These are phyloP conservation scores for Gynandropsis gynandra DNA, from an alignment of 345 rosid species.

Conservation along the genomic window DNA sequence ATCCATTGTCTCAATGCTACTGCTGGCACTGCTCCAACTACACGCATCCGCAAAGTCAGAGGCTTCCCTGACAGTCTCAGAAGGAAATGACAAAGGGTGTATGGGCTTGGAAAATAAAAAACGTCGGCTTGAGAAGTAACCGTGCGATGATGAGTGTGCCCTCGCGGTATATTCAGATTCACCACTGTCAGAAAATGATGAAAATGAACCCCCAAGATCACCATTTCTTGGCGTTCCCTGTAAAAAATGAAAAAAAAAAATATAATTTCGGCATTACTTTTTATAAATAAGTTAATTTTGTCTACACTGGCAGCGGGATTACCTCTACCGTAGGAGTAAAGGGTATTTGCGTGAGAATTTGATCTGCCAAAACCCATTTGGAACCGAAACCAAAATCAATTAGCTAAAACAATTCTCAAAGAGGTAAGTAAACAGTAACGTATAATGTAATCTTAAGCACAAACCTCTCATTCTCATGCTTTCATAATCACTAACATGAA, in stretches of 20 bases:
- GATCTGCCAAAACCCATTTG: constrained; percentile 25
- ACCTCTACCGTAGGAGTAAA: constrained; percentile 38
- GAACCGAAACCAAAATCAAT: constrained; percentile 1
- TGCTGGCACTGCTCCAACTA: constrained; percentile 47
- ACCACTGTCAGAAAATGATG: constrained; percentile 35
- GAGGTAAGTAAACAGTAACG: background rate
- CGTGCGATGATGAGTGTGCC: constrained; percentile 38
- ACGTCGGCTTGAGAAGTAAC: constrained; percentile 46
- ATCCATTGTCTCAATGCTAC: constrained; percentile 44
- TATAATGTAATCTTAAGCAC: background rate
- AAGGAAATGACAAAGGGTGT: constrained; percentile 58
- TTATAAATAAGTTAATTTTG: constrained; percentile 20
- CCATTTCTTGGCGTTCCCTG: constrained; percentile 42
- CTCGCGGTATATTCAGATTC: constrained; percentile 48
- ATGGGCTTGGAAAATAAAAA: constrained; percentile 55
- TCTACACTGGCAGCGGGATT: constrained; percentile 10
- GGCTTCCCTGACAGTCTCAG: constrained; percentile 46
- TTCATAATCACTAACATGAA: constrained; percentile 42
- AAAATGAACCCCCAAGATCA: constrained; percentile 33
- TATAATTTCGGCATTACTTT: constrained; percentile 13
- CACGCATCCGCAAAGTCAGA: constrained; percentile 47
- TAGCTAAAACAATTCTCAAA: no score
- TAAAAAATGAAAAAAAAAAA: constrained; percentile 13
- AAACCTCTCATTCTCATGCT: constrained; percentile 40
- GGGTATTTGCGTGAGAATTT: constrained; percentile 25